These are phyloP conservation scores for Clavulina sp. DNA, from an alignment of 768 basidiomycete species.

Conservation along the genomic window DNA sequence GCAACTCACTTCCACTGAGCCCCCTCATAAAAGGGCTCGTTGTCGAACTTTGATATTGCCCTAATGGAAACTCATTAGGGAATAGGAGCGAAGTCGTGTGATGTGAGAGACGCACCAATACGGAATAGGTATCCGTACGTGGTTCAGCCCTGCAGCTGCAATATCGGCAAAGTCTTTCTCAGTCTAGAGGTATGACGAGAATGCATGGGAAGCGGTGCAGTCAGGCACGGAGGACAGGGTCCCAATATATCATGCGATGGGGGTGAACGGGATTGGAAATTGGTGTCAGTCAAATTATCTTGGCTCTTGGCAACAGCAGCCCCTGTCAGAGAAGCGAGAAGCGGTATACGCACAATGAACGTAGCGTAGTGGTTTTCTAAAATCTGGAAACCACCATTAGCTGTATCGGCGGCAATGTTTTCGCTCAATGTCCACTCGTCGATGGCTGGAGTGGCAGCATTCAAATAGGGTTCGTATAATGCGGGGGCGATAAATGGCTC, in stretches of 20 bases:
- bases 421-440: conserved; percentile 56
- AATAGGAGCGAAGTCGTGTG: not conserved
- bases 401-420: conserved; percentile 48
- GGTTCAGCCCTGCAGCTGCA: conserved; percentile 75
- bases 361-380: conserved; percentile 65
- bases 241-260: conserved; percentile 3
- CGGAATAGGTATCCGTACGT: conserved; percentile 60
- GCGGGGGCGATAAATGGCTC: conserved; percentile 64
- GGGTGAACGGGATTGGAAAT: conserved; percentile 1
- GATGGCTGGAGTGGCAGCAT: conserved; percentile 23
- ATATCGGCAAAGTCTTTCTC: conserved; percentile 82
- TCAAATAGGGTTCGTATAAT: conserved; percentile 41
- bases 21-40: conserved; percentile 59
- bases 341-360: conserved; percentile 44
- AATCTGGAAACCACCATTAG: conserved; percentile 36
- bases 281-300: not conserved
- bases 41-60: conserved; percentile 46
- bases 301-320: not conserved
- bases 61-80: not conserved
- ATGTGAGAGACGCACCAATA: conserved; percentile 39
- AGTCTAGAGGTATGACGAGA: conserved; percentile 31
- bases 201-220: not conserved
- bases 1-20: conserved; percentile 52
- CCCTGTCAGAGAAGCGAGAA: not conserved
- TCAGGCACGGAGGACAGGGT: not conserved